Evolutionary conservation across 306 rosid species (phyloP), one percentile per base, ranked within the genome.

Genomic region (Rosa lucieae): DNA sequence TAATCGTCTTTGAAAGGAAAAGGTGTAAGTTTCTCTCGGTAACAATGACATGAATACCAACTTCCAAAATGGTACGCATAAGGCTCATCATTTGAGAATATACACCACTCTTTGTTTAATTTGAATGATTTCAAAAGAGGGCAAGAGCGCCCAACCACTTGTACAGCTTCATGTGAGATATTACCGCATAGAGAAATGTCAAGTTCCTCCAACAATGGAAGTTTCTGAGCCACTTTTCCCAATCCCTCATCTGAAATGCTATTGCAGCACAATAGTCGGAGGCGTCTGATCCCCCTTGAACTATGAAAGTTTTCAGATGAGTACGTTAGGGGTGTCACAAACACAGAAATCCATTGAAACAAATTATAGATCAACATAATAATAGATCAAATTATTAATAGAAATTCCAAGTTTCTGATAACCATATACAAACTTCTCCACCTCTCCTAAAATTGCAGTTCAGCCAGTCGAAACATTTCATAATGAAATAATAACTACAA

Each of bases 171-270:
- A 17, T 44, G 67, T 61, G 85, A 63, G 47, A 85, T 40, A 23
- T 61, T 61, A 61, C 8, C n/a, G 79, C 87, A 66, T 67, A 74
- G 62, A 18, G 86, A 71, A 63, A 87, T 67, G 10, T 88, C 93
- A 63, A 92, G 89, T 61, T 90, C 89, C 84, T 89, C 97, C 81
- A 92, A 55, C 74, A 59, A 72, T 37, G 92, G 80, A 74, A 90
- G 82, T 70, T 81, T 87, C 20, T 71, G 29, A 52, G 84, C 82
- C 49, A 78, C 85, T 67, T 76, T 85, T 55, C 39, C 42, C 80
- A 92, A 48, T 74, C 88, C 93, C 72, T 75, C 82, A 56, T 80
- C 85, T 11, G 93, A 73, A 66, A 90, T 37, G 37, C 14, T 18
- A 51, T 63, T 29, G 83, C 93, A 92, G 72, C 32, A 71, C 72